These are phyloP conservation scores for Coemansia sp. DNA, from an alignment of 371 early-diverging fungal species.

Conservation along the genomic window DNA sequence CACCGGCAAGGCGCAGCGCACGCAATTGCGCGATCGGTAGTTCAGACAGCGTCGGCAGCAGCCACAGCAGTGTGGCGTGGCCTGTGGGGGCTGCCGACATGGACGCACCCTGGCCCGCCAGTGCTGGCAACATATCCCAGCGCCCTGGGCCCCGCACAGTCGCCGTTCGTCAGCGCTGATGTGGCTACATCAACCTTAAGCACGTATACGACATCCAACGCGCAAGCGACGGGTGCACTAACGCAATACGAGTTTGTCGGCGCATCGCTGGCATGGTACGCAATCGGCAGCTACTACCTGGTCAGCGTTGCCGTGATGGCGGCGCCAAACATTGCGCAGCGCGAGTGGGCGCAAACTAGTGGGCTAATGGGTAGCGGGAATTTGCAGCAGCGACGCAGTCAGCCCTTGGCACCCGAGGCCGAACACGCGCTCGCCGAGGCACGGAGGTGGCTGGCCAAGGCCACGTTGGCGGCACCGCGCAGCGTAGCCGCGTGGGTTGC, in stretches of 20 bases:
- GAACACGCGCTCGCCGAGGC: conserved; percentile 43
- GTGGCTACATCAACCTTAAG: conserved; percentile 23
- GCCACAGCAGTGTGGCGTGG: conserved; percentile 45
- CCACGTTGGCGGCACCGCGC: conserved; percentile 44
- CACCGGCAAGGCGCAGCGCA: conserved; percentile 8
- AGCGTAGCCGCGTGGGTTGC: conserved; percentile 47
- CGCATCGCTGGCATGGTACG: conserved; percentile 49
- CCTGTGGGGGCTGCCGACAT: conserved; percentile 48
- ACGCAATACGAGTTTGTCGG: conserved; percentile 49
- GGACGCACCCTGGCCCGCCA: conserved; percentile 47
- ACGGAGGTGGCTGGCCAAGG: conserved; percentile 49
- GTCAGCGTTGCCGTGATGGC: conserved; percentile 26
- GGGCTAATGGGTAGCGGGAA: background rate
- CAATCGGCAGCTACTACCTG: conserved; percentile 50
- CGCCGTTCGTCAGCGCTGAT: conserved; percentile 27
- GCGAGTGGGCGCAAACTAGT: conserved; percentile 32
- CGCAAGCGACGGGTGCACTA: conserved; percentile 37
- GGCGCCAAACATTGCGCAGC: conserved; percentile 9
- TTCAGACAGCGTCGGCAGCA: conserved; percentile 23
- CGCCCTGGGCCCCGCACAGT: conserved; percentile 40
- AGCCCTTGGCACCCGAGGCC: conserved; percentile 30
- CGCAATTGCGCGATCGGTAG: conserved; percentile 21
- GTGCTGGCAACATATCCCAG: conserved; percentile 45
- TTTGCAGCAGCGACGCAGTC: conserved; percentile 20
- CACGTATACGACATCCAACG: conserved; percentile 33